Evolutionary conservation across 1,284 basidiomycete species (phyloP).

Genomic region (Pseudozyma tsukubaensis): DNA sequence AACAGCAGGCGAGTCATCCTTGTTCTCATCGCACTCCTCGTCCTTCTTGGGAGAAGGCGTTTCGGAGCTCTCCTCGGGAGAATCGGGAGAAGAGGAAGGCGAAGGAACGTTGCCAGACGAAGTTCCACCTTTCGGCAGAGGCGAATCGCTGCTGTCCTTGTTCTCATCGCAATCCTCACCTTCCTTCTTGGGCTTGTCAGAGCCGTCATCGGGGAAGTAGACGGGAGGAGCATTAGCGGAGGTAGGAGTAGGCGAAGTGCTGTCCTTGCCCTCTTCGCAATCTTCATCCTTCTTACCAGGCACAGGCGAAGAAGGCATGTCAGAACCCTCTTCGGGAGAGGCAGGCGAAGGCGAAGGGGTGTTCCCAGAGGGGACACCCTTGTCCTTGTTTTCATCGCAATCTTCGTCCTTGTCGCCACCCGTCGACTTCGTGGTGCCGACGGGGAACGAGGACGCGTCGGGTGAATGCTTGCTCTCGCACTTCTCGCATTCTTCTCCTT

Average conservation of each 20-base stretch:
- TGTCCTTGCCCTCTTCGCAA: conserved; percentile 8
- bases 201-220: background rate
- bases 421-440: background rate
- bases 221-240: background rate
- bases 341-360: background rate
- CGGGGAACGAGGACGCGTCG: background rate
- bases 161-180: conserved; percentile 6
- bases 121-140: conserved; percentile 3
- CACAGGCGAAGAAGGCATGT: background rate
- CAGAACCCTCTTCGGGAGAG: background rate
- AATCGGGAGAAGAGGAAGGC: conserved; percentile 1
- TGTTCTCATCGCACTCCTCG: conserved; percentile 3
- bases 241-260: background rate
- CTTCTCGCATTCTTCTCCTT: background rate
- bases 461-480: background rate
- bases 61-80: background rate
- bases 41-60: background rate
- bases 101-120: conserved; percentile 10
- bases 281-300: background rate
- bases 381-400: conserved; percentile 6
- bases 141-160: conserved; percentile 2
- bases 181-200: background rate
- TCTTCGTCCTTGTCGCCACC: conserved; percentile 1
- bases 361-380: too few relatives aligned
- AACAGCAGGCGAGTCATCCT: background rate